These are phyloP conservation scores for Verticillium longisporum DNA, from an alignment of 2,329 filamentous ascomycete genomes.

Conservation along the genomic window DNA sequence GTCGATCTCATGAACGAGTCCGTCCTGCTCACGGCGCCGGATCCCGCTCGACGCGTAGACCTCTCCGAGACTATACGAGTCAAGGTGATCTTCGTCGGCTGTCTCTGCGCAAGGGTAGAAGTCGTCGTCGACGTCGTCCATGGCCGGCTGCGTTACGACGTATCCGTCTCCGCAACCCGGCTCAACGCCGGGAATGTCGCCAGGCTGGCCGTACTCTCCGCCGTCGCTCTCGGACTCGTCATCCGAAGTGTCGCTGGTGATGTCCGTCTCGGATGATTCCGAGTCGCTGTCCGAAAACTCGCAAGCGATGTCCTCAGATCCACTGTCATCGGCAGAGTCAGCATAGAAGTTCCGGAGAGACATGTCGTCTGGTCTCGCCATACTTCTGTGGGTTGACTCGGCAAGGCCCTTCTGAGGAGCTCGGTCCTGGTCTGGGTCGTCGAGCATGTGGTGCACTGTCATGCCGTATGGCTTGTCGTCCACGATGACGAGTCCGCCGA, in stretches of 20 bases:
- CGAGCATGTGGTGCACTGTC: slow-evolving; percentile 96
- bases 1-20: slow-evolving; percentile 83
- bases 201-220: slow-evolving; percentile 50
- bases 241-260: slow-evolving; percentile 40
- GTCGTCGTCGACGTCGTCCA: slow-evolving; percentile 76
- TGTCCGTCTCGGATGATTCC: slow-evolving; percentile 43
- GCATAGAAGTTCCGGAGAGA: slow-evolving; percentile 35
- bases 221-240: slow-evolving; percentile 42
- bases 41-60: slow-evolving; percentile 89
- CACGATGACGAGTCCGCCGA: slow-evolving; percentile 79
- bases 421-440: slow-evolving; percentile 49
- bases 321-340: slow-evolving; percentile 31
- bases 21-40: slow-evolving; percentile 63
- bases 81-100: slow-evolving; percentile 74
- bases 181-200: slow-evolving; percentile 74
- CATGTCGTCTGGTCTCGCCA: slow-evolving; percentile 23
- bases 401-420: slow-evolving; percentile 9
- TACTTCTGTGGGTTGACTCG: slow-evolving; percentile 25
- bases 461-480: slow-evolving; percentile 84
- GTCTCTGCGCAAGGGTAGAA: slow-evolving; percentile 71
- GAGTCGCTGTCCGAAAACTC: slow-evolving; percentile 59
- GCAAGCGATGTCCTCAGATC: slow-evolving; percentile 49
- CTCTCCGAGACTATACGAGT: slow-evolving; percentile 73
- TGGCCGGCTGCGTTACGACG: slow-evolving; percentile 82
- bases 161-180: slow-evolving; percentile 70